Evolutionary conservation across 106 monocot species (phyloP).

Genomic region (Narthecium ossifragum): DNA sequence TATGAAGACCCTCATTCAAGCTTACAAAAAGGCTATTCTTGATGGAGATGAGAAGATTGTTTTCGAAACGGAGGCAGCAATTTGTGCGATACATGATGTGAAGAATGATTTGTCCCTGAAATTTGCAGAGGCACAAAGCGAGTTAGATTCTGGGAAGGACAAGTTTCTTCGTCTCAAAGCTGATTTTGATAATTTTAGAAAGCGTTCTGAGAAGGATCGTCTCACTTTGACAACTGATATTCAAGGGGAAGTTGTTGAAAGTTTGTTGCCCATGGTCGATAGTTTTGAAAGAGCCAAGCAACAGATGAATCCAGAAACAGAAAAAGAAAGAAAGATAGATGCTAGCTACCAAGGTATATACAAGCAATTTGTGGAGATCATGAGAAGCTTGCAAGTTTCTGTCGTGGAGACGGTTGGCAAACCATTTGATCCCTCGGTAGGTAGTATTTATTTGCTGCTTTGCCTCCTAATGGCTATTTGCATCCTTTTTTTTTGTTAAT

Average conservation of each 20-base stretch:
- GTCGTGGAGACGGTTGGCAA: constrained; percentile 78
- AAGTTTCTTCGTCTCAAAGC: constrained; percentile 74
- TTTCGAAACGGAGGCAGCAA: constrained; percentile 46
- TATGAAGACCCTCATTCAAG: constrained; percentile 53
- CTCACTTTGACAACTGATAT: constrained; percentile 51
- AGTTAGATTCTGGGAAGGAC: constrained; percentile 46
- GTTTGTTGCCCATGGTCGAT: constrained; percentile 78
- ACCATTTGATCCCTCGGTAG: constrained; percentile 93
- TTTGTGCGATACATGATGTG: constrained; percentile 44
- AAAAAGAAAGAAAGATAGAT: constrained; percentile 70
- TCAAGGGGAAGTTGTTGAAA: constrained; percentile 63
- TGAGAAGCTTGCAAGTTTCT: constrained; percentile 73
- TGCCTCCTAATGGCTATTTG: not conserved
- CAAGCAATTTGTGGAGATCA: constrained; percentile 89
- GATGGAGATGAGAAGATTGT: constrained; percentile 58
- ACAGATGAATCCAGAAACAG: constrained; percentile 70
- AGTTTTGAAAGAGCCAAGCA: constrained; percentile 76
- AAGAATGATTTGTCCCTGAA: constrained; percentile 41
- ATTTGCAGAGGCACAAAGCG: constrained; percentile 30
- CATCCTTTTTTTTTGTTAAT: not conserved
- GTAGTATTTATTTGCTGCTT: constrained; percentile 5
- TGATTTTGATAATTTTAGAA: constrained; percentile 92
- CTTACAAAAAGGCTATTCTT: constrained; percentile 76
- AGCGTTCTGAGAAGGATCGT: constrained; percentile 66
- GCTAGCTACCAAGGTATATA: constrained; percentile 95